Base-by-base conservation (phyloP, 2,329 filamentous ascomycete species). In the Tympanopsis confertula region DNA sequence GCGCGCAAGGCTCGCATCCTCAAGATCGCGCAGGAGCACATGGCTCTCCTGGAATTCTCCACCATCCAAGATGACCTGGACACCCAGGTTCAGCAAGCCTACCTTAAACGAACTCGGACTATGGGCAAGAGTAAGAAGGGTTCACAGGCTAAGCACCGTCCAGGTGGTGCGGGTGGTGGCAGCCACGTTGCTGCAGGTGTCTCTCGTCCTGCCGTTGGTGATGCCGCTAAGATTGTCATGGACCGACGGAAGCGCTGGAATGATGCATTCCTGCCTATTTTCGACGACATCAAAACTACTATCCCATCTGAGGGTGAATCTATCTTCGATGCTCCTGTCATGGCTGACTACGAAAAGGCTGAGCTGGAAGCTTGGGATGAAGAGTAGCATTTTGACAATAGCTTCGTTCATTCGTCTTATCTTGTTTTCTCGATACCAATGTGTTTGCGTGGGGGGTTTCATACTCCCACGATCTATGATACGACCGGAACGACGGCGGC, bases 11-110 rank as follows among this genome's bases (percentile, higher is more conserved):
- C 70, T 14, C 66, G 76, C 7, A 59, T 81, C 7, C 59, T 78
- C 4, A 75, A 79, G 39, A 61, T 80, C 37, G 74, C 74, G 4
- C 69, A 75, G 45, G 74, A 78, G 47, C 67, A 74, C 41, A 74
- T 80, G 60, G 76, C 76, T 0, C 71, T 76, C 55, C 75, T 80
- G 46, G 76, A 81, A 50, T 81, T 78, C 58, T 69, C 67, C 47
- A 79, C 74, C 44, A 80, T 81, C 43, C 74, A 75, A 43, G 76
- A 81, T 48, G 76, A 81, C 47, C 65, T 81, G 17, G 76, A 81
- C 57, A 71, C 69, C 35, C 76, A 81, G 49, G 73, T 81, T 43
- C 78, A 80, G 47, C 70, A 76, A 45, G 76, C 76, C 5, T 81
- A 80, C 47, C 66, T 79, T 36, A 81, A 81, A 54, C 72, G 76